Base-by-base conservation (phyloP, 805 yeast species). In the Myxozyma geophila region DNA sequence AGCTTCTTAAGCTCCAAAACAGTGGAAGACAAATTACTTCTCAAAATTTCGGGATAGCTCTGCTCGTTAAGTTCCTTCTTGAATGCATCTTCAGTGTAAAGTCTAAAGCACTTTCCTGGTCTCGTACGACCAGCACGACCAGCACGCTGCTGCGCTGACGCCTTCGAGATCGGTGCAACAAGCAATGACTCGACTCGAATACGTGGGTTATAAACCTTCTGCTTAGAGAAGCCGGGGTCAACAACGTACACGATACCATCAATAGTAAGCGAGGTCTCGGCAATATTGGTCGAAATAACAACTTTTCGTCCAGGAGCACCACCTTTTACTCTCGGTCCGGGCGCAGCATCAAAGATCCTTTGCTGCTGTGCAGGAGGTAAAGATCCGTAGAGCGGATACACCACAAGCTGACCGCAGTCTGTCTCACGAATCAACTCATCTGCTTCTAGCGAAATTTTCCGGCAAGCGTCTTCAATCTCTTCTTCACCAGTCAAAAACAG, bases 101-200 rank as follows among this genome's bases (percentile, higher is more conserved):
- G 81, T 74, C 99, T 83, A 84, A 93, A 93, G 78, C 98, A 93
- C 77, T 95, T 93, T 74, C 99, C 99, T 15, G 98, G 97, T 73
- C 97, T 85, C 7, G 98, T 93, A 85, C 99, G 93, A 80, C 99
- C 99, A 60, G 99, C 99, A 84, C 99, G 90, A 84, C 99, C 99
- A 41, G 98, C 98, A 78, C 99, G 86, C 78, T 93, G 99, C 78
- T 93, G 97, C 0, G 99, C 97, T 54, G 96, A 87, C 0, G 99
- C 99, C 78, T 92, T 92, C 10, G 98, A 92, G 67, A 95, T 92
- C 43, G 98, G 98, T 8, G 97, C 90, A 4, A 95, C 98, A 58
- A 93, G 81, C 70, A 93, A 81, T 0, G 98, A 91, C 77, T 93
- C 98, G 37, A 93, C 98, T 76, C 99, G 84, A 63, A 93, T 90